Evolutionary conservation across 176 grass and related monocot species (phyloP).

Genomic region (Bromus sterilis): DNA sequence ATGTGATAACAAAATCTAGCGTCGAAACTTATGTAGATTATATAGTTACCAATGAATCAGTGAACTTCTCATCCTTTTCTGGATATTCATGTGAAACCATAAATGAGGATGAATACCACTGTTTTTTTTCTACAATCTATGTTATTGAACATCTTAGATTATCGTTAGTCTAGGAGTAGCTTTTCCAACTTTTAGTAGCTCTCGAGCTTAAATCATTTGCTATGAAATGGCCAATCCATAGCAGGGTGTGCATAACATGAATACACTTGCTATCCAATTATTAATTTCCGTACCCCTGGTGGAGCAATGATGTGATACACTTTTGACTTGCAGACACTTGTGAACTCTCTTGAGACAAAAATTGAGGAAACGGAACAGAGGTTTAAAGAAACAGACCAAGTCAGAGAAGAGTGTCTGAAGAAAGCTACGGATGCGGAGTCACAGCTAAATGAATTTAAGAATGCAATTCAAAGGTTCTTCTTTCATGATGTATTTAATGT

Average conservation of each 20-base stretch:
- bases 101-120: neutral
- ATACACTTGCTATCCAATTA: neutral
- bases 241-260: neutral
- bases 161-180: neutral
- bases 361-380: slow-evolving; percentile 76
- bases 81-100: neutral
- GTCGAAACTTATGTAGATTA: neutral
- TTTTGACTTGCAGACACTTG: slow-evolving; percentile 36
- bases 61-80: neutral
- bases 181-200: too few relatives aligned
- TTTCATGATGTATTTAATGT: neutral
- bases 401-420: slow-evolving; percentile 47
- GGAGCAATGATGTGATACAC: neutral
- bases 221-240: slow-evolving; percentile 10
- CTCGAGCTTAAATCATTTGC: neutral
- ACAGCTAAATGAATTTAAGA: slow-evolving; percentile 57
- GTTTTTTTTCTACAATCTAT: neutral
- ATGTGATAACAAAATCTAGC: neutral
- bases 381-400: slow-evolving; percentile 56
- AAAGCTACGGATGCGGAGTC: slow-evolving; percentile 60
- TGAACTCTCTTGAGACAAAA: slow-evolving; percentile 72
- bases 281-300: neutral
- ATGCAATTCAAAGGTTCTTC: slow-evolving; percentile 73
- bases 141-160: slow-evolving; percentile 1
- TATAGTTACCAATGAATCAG: neutral